Base-by-base conservation (phyloP, 306 rosid species). In the Hippophae tibetana region DNA sequence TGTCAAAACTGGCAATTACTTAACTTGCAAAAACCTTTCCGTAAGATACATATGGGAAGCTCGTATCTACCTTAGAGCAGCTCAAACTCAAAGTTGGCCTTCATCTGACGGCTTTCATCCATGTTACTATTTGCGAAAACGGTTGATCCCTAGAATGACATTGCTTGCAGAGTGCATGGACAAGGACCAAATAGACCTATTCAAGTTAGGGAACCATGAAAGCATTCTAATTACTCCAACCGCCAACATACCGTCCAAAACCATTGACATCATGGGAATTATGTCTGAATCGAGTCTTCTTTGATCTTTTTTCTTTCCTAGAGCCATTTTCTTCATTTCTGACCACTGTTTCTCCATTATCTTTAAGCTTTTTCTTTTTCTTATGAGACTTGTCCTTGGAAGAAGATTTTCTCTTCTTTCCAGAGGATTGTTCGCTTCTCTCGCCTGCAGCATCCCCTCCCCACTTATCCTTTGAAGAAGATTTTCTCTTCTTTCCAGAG, bases 401-500 rank as follows among this genome's bases (percentile, higher is more conserved):
- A 46, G 71, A 54, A 38, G 81, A 26, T 78, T 77, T 85, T 65
- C 96, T 83, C 65, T 80, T 85, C 68, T 76, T 88, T 50, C 72
- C 78, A 0, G 79, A 79, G 47, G 88, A 79, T 27, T 43, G 64
- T 54, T 64, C 56, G 53, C 68, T 66, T 46, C 58, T 65, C 43
- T 72, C 78, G 45, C 62, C 79, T 46, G n/a, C 49, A 38, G 56
- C 11, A 42, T 43, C 58, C 1, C 49, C 69, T 60, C 85, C 86
- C 11, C 93, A 18, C 23, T 18, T 81, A 57, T 83, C 86, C 50
- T 73, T 78, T 3, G 56, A 50, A 46, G 71, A 54, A 38, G 81
- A 26, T 78, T 77, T 85, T 65, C 96, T 83, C 65, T 80, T 85
- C 68, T 76, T 88, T 50, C 72, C 78, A 0, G 79, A 79, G 47